Percentiles rank a stretch among this genome's conserved stretches.
These are phyloP conservation scores for Colletotrichum tanaceti DNA, from an alignment of 2,329 filamentous ascomycete species.

Conservation along the genomic window DNA sequence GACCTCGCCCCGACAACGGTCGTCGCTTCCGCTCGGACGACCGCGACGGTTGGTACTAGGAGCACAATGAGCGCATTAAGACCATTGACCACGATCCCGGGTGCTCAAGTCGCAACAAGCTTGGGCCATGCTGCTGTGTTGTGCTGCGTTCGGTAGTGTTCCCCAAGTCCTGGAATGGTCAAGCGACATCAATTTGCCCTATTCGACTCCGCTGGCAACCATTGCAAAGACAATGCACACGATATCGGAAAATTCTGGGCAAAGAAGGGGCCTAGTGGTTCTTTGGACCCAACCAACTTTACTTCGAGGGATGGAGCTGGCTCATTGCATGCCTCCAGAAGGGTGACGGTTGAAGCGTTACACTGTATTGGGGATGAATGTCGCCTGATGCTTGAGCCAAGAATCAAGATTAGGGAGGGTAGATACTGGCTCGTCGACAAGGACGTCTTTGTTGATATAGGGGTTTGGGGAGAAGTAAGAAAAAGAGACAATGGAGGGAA, in stretches of 20 bases:
- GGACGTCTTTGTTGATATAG: neutral
- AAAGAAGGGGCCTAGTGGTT: neutral
- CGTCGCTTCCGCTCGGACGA: constrained; percentile 40
- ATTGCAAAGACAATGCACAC: neutral
- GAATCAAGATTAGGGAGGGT: too few species aligned
- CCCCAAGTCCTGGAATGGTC: neutral
- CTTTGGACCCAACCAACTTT: too few species aligned
- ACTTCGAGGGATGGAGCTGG: too few species aligned
- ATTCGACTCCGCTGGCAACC: neutral
- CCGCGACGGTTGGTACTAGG: constrained; percentile 30
- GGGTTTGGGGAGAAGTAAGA: neutral
- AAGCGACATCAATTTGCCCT: neutral
- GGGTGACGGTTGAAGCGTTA: neutral
- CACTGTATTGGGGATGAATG: neutral
- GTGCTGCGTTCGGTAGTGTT: neutral
- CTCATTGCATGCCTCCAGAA: neutral
- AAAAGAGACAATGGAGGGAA: neutral
- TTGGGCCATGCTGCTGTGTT: neutral
- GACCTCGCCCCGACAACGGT: constrained; percentile 42
- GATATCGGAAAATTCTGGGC: neutral
- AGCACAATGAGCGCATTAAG: neutral
- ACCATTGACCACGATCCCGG: neutral
- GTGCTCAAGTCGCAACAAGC: neutral
- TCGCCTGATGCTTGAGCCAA: neutral
- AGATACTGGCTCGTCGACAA: neutral